A percentile compares a stretch with the other conserved stretches of the same genome.
These are phyloP conservation scores for Globisporangium parvum DNA, from an alignment of 352 stramenopile genomes.

Conservation along the genomic window DNA sequence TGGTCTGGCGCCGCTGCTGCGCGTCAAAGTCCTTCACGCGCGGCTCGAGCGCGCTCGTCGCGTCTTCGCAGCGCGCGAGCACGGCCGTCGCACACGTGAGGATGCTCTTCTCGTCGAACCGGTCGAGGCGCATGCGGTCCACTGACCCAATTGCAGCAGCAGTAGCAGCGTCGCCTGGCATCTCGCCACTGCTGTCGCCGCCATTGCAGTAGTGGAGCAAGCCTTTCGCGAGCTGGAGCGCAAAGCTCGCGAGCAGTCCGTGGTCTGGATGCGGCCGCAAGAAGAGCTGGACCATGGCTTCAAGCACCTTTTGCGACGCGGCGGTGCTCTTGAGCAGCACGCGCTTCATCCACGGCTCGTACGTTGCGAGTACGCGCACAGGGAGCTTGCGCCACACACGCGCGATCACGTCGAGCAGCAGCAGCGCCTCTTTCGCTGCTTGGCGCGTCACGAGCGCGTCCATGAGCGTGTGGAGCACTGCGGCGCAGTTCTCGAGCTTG, in stretches of 20 bases:
- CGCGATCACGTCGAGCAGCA: constrained; percentile 13
- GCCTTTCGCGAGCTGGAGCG: constrained; percentile 26
- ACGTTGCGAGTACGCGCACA: constrained; percentile 7
- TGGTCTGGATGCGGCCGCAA: constrained; percentile 21
- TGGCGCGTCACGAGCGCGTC: constrained; percentile 15
- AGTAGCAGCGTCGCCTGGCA: constrained; percentile 4
- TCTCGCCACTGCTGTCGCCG: constrained; percentile 9
- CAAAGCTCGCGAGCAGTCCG: constrained; percentile 16
- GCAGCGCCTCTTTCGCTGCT: constrained; percentile 10
- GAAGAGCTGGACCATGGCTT: constrained; percentile 27
- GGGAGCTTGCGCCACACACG: constrained; percentile 19
- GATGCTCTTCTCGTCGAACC: constrained; percentile 28
- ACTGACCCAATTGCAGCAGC: constrained; percentile 4
- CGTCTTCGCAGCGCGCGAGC: constrained; percentile 25
- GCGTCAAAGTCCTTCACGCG: constrained; percentile 28
- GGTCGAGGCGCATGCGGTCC: constrained; percentile 18
- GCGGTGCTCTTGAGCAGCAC: constrained; percentile 11
- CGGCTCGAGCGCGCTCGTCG: constrained; percentile 21
- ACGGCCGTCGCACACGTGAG: constrained; percentile 26
- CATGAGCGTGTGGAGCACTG: constrained; percentile 20
- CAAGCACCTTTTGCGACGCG: constrained; percentile 20
- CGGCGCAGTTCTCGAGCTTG: constrained; percentile 20
- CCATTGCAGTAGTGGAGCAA: constrained; percentile 30
- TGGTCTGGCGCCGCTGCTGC: constrained; percentile 24
- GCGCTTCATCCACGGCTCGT: constrained; percentile 28